Percentiles rank a stretch among this genome's conserved stretches.
Conservation (phyloP, 2,329 filamentous ascomycete genomes). For the Penicillium corylophilum region DNA sequence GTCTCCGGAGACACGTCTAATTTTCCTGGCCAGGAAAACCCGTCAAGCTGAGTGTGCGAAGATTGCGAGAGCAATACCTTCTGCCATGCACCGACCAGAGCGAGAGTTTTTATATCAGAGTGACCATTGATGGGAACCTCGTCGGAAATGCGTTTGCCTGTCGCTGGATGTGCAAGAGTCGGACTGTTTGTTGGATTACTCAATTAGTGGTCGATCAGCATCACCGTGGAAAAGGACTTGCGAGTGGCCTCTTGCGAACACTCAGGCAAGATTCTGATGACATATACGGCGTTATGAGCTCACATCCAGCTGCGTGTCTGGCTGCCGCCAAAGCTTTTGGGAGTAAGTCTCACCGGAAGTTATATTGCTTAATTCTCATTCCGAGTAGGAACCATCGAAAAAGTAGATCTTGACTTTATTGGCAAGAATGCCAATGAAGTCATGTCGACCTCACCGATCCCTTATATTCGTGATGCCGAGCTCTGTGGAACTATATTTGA, state of each 20-base stretch:
- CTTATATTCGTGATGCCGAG: not conserved
- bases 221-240: not conserved
- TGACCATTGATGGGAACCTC: not conserved
- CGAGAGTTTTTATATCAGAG: not conserved
- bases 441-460: not conserved
- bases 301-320: not conserved
- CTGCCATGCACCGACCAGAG: not conserved
- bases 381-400: not conserved
- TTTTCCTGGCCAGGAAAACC: not conserved
- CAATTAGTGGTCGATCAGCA: not conserved
- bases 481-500: not conserved
- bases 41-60: not conserved
- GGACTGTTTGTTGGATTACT: not conserved
- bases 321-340: not conserved
- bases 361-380: not conserved
- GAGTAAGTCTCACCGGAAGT: not conserved
- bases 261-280: not conserved
- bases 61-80: not conserved
- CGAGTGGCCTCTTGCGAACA: not conserved
- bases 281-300: not conserved
- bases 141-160: not conserved
- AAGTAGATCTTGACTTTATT: not conserved
- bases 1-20: not conserved
- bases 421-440: not conserved
- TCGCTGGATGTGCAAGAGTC: not conserved